These are phyloP conservation scores for Pholiota microspora DNA, from an alignment of 768 basidiomycete species.

Conservation along the genomic window DNA sequence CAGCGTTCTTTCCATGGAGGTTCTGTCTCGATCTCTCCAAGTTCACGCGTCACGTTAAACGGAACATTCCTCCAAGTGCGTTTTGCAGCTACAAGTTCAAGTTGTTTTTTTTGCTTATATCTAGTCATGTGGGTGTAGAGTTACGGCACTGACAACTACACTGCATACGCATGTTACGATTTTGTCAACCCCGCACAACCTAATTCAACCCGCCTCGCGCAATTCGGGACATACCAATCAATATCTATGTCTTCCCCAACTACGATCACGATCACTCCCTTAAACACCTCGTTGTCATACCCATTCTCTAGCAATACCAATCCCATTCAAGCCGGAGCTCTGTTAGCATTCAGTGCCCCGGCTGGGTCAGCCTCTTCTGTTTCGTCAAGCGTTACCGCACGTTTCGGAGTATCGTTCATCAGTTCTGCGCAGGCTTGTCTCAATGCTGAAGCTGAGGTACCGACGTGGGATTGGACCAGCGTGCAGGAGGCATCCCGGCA, in stretches of 20 bases:
- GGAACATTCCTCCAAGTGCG: conserved; percentile 46
- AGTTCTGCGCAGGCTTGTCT: conserved; percentile 51
- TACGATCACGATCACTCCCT: conserved; percentile 31
- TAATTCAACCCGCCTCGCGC: conserved; percentile 17
- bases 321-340: conserved; percentile 41
- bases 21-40: conserved; percentile 28
- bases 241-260: conserved; percentile 29
- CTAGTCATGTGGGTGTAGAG: conserved; percentile 28
- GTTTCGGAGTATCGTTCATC: conserved; percentile 59
- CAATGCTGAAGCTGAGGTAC: conserved; percentile 57
- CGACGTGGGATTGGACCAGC: conserved; percentile 42
- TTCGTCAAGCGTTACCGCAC: conserved; percentile 38
- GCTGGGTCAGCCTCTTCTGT: background rate
- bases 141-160: conserved; percentile 48
- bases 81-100: background rate
- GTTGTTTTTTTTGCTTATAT: background rate
- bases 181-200: conserved; percentile 28
- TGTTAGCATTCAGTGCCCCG: conserved; percentile 34
- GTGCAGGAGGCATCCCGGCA: conserved; percentile 35
- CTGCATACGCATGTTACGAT: conserved; percentile 47
- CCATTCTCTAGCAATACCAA: conserved; percentile 36
- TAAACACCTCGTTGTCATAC: conserved; percentile 32
- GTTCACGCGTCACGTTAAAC: conserved; percentile 34
- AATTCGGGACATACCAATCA: conserved; percentile 42
- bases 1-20: conserved; percentile 49